These are phyloP conservation scores for Psilocybe azurescens DNA, from an alignment of 768 basidiomycete genomes.

Conservation along the genomic window DNA sequence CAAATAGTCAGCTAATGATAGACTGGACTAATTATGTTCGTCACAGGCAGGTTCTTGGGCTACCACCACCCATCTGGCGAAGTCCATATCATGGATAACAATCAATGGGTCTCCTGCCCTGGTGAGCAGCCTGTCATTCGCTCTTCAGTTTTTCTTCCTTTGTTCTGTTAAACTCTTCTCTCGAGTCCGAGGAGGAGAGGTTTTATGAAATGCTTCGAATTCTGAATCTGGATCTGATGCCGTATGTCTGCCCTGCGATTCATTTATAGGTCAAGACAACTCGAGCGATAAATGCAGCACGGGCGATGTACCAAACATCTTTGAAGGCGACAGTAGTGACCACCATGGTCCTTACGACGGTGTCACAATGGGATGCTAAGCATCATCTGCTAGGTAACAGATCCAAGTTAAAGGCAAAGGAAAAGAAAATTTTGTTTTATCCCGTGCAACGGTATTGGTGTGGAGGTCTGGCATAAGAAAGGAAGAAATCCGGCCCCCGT, in stretches of 20 bases:
- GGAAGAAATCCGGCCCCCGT: neutral
- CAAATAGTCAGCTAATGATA: neutral
- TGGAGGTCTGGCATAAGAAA: neutral
- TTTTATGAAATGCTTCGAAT: neutral
- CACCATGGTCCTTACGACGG: conserved; percentile 40
- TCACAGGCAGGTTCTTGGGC: conserved; percentile 41
- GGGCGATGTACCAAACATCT: conserved; percentile 55
- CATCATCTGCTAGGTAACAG: neutral
- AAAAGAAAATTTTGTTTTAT: neutral
- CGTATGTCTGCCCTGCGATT: neutral
- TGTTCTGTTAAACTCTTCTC: neutral
- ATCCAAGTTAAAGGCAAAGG: neutral
- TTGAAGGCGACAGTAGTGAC: conserved; percentile 49
- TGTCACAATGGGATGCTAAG: conserved; percentile 28
- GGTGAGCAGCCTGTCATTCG: conserved; percentile 33
- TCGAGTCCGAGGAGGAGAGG: neutral
- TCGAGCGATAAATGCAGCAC: conserved; percentile 57
- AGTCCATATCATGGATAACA: conserved; percentile 53
- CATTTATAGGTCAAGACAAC: conserved; percentile 33
- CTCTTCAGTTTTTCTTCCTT: neutral
- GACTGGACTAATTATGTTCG: neutral
- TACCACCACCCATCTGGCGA: conserved; percentile 55
- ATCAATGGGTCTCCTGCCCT: conserved; percentile 60
- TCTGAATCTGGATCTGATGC: neutral
- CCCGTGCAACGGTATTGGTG: neutral